Percentiles rank a stretch among this genome's conserved stretches.
Conservation (phyloP, 441 rosid genomes). For the Kokia cookei region DNA sequence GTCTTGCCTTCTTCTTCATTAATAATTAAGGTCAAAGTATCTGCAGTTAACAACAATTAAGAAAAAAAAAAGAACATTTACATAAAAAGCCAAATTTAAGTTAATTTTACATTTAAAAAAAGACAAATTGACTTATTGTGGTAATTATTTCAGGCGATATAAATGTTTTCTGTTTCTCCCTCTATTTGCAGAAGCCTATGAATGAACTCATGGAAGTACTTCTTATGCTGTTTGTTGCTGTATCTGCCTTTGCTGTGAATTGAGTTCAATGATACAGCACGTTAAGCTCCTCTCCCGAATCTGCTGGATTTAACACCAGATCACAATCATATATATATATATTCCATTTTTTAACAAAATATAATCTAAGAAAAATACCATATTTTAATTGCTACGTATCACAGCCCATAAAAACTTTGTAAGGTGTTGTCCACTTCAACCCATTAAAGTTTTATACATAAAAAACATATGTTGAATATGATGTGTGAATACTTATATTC, state of each 20-base stretch:
- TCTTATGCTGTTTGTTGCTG: background rate
- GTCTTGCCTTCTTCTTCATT: background rate
- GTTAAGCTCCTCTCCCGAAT: constrained; percentile 51
- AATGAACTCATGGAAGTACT: background rate
- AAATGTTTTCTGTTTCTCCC: background rate
- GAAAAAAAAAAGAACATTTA: background rate
- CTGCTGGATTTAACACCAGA: constrained; percentile 27
- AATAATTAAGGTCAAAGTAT: background rate
- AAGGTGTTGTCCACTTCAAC: too few species aligned
- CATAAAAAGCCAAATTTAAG: background rate
- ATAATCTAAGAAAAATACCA: background rate
- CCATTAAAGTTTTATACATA: too few species aligned
- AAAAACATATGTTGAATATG: too few species aligned
- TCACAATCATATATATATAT: background rate
- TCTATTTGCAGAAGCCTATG: background rate
- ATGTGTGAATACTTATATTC: too few species aligned
- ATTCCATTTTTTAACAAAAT: background rate
- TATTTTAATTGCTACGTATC: background rate
- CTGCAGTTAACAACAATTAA: background rate
- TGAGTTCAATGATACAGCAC: constrained; percentile 31
- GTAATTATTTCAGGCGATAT: background rate
- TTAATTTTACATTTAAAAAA: background rate
- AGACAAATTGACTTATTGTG: background rate
- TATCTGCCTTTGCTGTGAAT: background rate
- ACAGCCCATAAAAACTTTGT: too few species aligned